Conservation (phyloP, 2,329 filamentous ascomycete genomes). For the Aspergillus sp. region DNA sequence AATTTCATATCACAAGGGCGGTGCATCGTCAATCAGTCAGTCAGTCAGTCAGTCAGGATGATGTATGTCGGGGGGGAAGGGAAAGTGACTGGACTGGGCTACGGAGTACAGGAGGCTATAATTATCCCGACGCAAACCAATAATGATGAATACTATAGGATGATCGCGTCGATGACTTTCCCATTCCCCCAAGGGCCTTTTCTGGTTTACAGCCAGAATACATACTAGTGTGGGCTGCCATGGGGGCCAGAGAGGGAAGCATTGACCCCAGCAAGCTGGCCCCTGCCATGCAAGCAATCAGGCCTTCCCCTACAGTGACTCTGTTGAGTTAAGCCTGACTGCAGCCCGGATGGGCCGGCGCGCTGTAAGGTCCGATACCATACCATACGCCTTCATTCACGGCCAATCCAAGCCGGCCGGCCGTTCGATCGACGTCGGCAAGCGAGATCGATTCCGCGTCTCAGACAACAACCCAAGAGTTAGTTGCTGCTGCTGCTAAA, state of each 20-base stretch:
- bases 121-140: background rate
- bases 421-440: slow-evolving; percentile 24
- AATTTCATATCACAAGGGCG: too few species aligned
- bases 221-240: background rate
- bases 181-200: background rate
- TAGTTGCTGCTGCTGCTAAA: too few species aligned
- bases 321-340: background rate
- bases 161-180: background rate
- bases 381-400: background rate
- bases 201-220: background rate
- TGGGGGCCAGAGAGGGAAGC: background rate
- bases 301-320: background rate
- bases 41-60: too few species aligned
- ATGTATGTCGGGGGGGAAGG: too few species aligned
- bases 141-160: background rate
- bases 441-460: slow-evolving; percentile 6
- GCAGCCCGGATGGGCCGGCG: slow-evolving; percentile 1
- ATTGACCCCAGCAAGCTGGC: background rate
- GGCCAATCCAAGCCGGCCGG: slow-evolving; percentile 8
- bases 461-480: background rate
- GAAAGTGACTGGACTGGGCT: background rate
- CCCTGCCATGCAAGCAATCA: slow-evolving; percentile 2
- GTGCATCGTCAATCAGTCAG: too few species aligned
- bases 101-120: background rate
- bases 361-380: slow-evolving; percentile 6